Base-by-base conservation (phyloP, 345 rosid genomes). In the Brassica incana region DNA sequence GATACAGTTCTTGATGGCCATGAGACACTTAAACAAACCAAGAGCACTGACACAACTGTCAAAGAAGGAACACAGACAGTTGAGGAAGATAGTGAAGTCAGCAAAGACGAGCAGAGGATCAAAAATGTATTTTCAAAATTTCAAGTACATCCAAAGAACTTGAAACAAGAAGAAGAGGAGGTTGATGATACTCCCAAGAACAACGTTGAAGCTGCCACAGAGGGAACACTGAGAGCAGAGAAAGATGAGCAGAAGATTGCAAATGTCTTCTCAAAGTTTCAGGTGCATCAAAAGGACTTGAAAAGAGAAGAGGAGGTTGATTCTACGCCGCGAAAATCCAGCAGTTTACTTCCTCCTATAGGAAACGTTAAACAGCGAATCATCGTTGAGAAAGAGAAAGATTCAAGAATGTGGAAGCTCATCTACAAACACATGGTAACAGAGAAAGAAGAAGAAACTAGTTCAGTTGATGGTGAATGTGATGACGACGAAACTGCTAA, bases 391-490 rank as follows among this genome's bases (percentile, higher is more conserved):
- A 85, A 87, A 80, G 88, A 78, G 67, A 89, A 85, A 74, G 85
- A 85, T 66, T 79, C 74, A 16, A 84, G 85, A 61, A 54, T 95
- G 78, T 95, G 99, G 98, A 71, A 82, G 78, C 77, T 93, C 73
- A 84, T 95, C 74, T 89, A 93, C 77, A 88, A 79, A 82, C 89
- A 90, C 68, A 88, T 95, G 96, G 96, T 76, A 74, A 82, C 94
- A 64, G 90, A 87, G 68, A 88, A 83, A 71, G 86, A 78, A 70
- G 88, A 43, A 50, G 56, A 83, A 70, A 81, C 69, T 50, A 87
- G 82, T 64, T 72, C 82, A 67, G 66, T 58, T 36, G 81, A 32
- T 36, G 54, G n/a, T 62, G 68, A 36, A 20, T 80, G 71, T 69
- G 88, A 83, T 77, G 78, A 77, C 30, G 84, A 77, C 30, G 84